Evolutionary conservation across 495 filamentous ascomycete species (phyloP), one percentile per base, ranked within the genome.

Genomic region (Tirmania nivea): DNA sequence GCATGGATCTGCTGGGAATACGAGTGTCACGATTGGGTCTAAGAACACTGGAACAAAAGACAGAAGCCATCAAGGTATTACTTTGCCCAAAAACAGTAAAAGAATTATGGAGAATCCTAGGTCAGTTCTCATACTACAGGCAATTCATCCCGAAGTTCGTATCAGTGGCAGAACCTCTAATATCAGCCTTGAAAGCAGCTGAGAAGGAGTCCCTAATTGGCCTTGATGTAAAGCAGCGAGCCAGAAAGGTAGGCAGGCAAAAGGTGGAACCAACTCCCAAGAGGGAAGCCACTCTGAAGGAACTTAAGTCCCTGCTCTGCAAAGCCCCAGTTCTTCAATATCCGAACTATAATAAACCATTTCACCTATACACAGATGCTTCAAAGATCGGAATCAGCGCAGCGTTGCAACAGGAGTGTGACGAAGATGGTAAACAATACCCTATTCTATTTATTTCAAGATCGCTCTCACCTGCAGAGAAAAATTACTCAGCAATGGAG

Each of bases 121-220:
- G 53, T 4, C 48, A 50, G 37, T 55, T 55, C 48, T 20, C 25
- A 31, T 55, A 55, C 34, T 55, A 55, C 31, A 0, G 48, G 14
- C 35, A 50, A 34, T 55, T 55, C 21, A 55, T 55, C 6, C 6
- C 6, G 20, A 55, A 50, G 47, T 55, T 55, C 16, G 31, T 48
- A 3, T 31, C 36, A 34, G 49, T 55, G 17, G 53, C 53, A 0
- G 35, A n/a, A 2, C 53, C 34, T 0, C 48, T 55, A n/a, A n/a
- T n/a, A n/a, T n/a, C n/a, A n/a, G n/a, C n/a, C n/a, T 42, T 42
- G 19, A 49, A 9, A 19, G 9, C 9, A 8, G 21, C 48, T 19
- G 11, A 49, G 10, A 14, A 10, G 9, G 11, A 49, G 48, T 19
- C 9, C 11, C n/a, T n/a, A n/a, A n/a, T n/a, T n/a, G 48, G 10